Base-by-base conservation (phyloP, 306 rosid species). In the Crotalaria pallida region DNA sequence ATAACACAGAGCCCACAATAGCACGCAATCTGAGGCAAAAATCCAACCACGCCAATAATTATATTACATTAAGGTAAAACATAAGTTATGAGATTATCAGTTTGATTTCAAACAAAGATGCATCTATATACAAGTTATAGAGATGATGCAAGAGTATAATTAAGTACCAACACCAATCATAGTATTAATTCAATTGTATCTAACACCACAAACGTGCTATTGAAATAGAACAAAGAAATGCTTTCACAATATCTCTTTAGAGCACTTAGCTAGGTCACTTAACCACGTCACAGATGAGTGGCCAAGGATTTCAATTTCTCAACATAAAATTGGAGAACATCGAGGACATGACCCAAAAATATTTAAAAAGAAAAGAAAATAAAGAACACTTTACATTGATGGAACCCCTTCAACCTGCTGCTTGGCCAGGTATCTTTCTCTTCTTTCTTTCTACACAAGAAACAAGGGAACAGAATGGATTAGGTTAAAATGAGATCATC, bases 391-490 rank as follows among this genome's bases (percentile, higher is more conserved):
- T 81, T 84, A 91, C 85, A 72, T 73, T 16, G 90, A 83, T 41
- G 4, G 47, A 52, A 84, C 90, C 50, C 90, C 98, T 83, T 87
- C 89, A 53, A 79, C 96, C 76, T 88, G 97, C 80, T 94, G 98
- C 77, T 73, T 83, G 1, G 97, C 98, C 58, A 90, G 82, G 84
- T 94, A 94, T 83, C 94, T 87, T 80, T 91, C 97, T 87, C 98
- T 83, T 65, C 97, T 87, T 83, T 94, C 98, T 88, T 91, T 94
- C 97, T 94, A 41, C 78, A 84, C 41, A 59, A 21, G 48, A 50
- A 80, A 77, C 44, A 65, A 56, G 19, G 11, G 29, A 29, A 34
- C 67, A 53, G 3, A 51, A 36, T 33, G 11, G 51, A 36, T 51
- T 36, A 43, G 51, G 43, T 67, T 49, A 12, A 51, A 71, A 61